These are phyloP conservation scores for Carex cristatella DNA, from an alignment of 176 grass and related monocot species.

Conservation along the genomic window DNA sequence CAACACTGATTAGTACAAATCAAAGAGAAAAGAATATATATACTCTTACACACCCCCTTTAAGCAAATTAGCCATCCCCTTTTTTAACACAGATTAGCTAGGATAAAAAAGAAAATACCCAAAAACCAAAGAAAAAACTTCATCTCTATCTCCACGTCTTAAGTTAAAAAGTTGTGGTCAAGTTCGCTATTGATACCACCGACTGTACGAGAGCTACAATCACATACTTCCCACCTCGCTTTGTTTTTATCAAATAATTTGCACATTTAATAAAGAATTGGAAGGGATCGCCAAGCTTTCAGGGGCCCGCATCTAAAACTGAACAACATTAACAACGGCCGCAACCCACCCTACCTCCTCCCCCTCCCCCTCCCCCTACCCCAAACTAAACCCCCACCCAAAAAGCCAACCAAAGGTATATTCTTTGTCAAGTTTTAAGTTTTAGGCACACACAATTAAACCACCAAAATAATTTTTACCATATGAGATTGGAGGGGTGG, in stretches of 20 bases:
- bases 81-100: slow-evolving; percentile 29
- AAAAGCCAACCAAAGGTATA: background rate
- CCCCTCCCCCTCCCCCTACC: background rate
- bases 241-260: slow-evolving; percentile 44
- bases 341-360: background rate
- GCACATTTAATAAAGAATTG: slow-evolving; percentile 58
- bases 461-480: slow-evolving; percentile 10
- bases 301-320: background rate
- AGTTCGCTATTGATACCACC: slow-evolving; percentile 24
- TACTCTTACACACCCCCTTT: slow-evolving; percentile 21
- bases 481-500: background rate
- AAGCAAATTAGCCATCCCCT: slow-evolving; percentile 20
- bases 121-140: slow-evolving; percentile 17
- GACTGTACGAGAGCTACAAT: slow-evolving; percentile 44
- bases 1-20: slow-evolving; percentile 26
- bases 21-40: slow-evolving; percentile 25
- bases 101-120: background rate
- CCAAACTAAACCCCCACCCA: background rate
- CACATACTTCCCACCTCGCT: slow-evolving; percentile 31
- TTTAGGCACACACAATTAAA: background rate
- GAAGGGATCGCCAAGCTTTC: slow-evolving; percentile 21
- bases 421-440: slow-evolving; percentile 12
- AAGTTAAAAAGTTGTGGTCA: slow-evolving; percentile 12
- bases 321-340: slow-evolving; percentile 8
- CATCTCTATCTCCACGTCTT: slow-evolving; percentile 6